Evolutionary conservation across 495 filamentous ascomycete species (phyloP), one percentile per base, ranked within the genome.

Genomic region (Xylaria venustula): DNA sequence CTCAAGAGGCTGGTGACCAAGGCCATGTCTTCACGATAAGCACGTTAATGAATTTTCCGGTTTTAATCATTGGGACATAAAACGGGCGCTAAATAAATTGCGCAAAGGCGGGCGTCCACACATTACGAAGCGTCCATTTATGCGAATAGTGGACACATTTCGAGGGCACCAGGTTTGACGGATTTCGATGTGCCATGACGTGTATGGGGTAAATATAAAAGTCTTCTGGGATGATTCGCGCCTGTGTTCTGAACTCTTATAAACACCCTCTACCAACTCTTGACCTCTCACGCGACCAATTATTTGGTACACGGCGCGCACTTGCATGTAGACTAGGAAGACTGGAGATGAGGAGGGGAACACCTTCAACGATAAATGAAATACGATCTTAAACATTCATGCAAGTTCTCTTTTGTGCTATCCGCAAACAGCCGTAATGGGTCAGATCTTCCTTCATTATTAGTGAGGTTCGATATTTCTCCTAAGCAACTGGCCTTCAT

Each of bases 1-100:
- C 85, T 99, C 51, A 99, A 99, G 92, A 82, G 94, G 70, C 82
- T 96, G 63, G 92, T 99, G 57, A 99, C 94, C 72, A 98, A 97
- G 85, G 93, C 92, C 67, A 94, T 94, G 90, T 82, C 90, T 60
- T 91, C 90, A 65, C 87, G 90, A 75, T 94, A 90, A 85, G 80
- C 67, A 51, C 57, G 40, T 64, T 67, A 60, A 58, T 49, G 50
- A 64, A 55, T 61, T 62, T 68, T 66, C 59, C 55, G 63, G 63
- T 68, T 70, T 67, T 66, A 42, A 66, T 61, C 67, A 71, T 66
- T 63, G 68, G 67, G 64, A 64, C 66, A 63, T 65, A 65, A 51
- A 40, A 69, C 59, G 72, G 73, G 62, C 64, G 68, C 58, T 61
- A 57, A 47, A 47, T 70, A 66, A 62, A 64, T 66, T 62, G 58